Evolutionary conservation across 257 asterid genomes (phyloP).

Genomic region (Nicotiana otophora): DNA sequence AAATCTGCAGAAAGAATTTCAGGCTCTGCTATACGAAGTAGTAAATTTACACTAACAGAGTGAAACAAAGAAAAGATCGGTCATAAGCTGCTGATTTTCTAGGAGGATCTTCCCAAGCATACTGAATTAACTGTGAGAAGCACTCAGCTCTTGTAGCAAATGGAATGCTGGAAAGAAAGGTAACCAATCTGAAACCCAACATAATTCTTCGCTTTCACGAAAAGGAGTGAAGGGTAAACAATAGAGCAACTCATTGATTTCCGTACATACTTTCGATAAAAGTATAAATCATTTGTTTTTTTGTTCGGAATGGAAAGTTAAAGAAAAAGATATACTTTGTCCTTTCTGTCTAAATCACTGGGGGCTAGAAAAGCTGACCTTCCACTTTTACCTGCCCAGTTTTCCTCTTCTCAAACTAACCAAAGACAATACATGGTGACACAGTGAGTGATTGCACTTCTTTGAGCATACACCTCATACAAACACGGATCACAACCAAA

Average conservation of each 20-base stretch:
- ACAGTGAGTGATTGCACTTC: not conserved
- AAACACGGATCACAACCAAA: not conserved
- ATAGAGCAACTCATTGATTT: constrained; percentile 1
- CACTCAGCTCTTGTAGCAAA: not conserved
- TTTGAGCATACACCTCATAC: not conserved
- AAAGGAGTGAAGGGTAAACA: not conserved
- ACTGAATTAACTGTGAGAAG: not conserved
- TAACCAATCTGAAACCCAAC: not conserved
- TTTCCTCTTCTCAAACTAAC: not conserved
- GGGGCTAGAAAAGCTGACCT: not conserved
- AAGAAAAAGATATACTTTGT: not conserved
- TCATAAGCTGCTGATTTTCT: not conserved
- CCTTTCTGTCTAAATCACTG: not conserved
- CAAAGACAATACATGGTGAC: not conserved
- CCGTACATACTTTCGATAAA: not conserved
- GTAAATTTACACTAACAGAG: not conserved
- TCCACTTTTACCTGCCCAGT: not conserved
- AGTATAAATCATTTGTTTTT: not conserved
- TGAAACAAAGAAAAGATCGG: not conserved
- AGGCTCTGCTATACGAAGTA: not conserved
- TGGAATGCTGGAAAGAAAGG: not conserved
- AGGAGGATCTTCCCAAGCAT: not conserved
- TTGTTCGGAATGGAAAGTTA: not conserved
- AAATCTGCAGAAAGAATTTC: not conserved
- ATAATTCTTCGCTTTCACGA: not conserved